Evolutionary conservation across 2,329 filamentous ascomycete species (phyloP).

Genomic region (Alternaria ventricosa): DNA sequence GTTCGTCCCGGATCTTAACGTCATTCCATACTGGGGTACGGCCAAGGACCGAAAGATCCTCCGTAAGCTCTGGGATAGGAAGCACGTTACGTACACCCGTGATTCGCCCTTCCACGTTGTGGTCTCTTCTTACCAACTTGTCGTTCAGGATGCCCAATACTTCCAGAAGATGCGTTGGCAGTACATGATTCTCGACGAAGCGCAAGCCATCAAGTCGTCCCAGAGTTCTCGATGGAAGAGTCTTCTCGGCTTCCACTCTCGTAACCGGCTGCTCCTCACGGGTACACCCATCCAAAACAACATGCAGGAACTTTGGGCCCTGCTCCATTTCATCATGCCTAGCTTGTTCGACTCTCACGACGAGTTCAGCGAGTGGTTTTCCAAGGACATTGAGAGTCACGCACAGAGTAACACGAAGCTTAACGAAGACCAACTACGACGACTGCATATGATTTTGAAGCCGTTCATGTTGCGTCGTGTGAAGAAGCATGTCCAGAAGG

Average conservation of each 20-base stretch:
- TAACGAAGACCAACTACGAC: constrained; percentile 95
- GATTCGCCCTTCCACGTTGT: constrained; percentile 95
- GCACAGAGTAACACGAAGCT: constrained; percentile 99
- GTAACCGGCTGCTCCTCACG: constrained; percentile 90
- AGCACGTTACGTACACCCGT: constrained; percentile 92
- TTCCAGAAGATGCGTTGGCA: constrained; percentile 99
- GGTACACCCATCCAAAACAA: constrained; percentile 99
- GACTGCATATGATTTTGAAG: constrained; percentile 98
- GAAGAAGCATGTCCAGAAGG: constrained; percentile 99
- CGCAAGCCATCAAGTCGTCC: constrained; percentile 98
- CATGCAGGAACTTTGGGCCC: constrained; percentile 98
- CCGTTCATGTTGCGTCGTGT: constrained; percentile 99
- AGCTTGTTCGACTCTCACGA: constrained; percentile 94
- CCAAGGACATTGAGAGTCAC: constrained; percentile 96
- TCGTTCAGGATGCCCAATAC: constrained; percentile 94
- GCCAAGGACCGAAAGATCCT: constrained; percentile 93
- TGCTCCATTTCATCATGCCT: constrained; percentile 99
- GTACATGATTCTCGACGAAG: constrained; percentile 99
- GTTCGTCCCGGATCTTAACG: constrained; percentile 94
- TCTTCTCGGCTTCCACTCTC: constrained; percentile 89
- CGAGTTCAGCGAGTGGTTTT: constrained; percentile 93
- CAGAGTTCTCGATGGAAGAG: constrained; percentile 97
- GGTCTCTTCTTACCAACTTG: constrained; percentile 95
- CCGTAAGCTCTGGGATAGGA: constrained; percentile 98
- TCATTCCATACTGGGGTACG: constrained; percentile 96